phyloP scores from a whole-genome alignment of 2,329 filamentous ascomycete species.

The Chaetomium sp. region DNA sequence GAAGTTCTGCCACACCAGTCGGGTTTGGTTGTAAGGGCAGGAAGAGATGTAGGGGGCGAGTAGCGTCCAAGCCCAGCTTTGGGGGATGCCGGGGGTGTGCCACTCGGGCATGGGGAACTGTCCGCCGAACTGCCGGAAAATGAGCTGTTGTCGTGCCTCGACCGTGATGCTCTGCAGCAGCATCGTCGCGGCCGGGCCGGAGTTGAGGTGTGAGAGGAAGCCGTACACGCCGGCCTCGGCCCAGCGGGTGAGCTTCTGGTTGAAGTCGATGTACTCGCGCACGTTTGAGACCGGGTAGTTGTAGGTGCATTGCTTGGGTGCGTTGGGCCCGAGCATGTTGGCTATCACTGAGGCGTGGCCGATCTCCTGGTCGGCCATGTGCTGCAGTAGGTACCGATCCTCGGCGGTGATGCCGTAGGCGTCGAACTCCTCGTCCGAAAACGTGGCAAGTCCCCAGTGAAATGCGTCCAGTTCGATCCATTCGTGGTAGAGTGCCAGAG shows the following conservation, averaged over 20 bases:
- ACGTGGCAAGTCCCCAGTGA: slow-evolving; percentile 71
- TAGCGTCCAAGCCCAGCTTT: slow-evolving; percentile 83
- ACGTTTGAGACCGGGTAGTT: slow-evolving; percentile 78
- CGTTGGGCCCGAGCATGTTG: slow-evolving; percentile 73
- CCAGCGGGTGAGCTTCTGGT: slow-evolving; percentile 80
- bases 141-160: slow-evolving; percentile 80
- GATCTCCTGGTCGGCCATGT: slow-evolving; percentile 76
- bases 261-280: slow-evolving; percentile 79
- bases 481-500: slow-evolving; percentile 76
- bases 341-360: slow-evolving; percentile 76
- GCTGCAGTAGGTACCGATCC: slow-evolving; percentile 70
- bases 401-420: slow-evolving; percentile 67
- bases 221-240: slow-evolving; percentile 81
- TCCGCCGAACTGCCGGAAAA: slow-evolving; percentile 80
- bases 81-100: slow-evolving; percentile 78
- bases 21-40: slow-evolving; percentile 72
- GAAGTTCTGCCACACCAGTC: slow-evolving; percentile 84
- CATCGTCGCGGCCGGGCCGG: slow-evolving; percentile 71
- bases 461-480: slow-evolving; percentile 85
- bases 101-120: slow-evolving; percentile 81
- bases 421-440: slow-evolving; percentile 69
- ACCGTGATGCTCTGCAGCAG: slow-evolving; percentile 75
- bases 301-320: slow-evolving; percentile 76
- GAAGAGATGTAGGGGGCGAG: slow-evolving; percentile 79
- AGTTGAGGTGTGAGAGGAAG: slow-evolving; percentile 76